A percentile compares a stretch with the other conserved stretches of the same genome.
Conservation (phyloP, 1,284 basidiomycete genomes). For the Naganishia sp. region DNA sequence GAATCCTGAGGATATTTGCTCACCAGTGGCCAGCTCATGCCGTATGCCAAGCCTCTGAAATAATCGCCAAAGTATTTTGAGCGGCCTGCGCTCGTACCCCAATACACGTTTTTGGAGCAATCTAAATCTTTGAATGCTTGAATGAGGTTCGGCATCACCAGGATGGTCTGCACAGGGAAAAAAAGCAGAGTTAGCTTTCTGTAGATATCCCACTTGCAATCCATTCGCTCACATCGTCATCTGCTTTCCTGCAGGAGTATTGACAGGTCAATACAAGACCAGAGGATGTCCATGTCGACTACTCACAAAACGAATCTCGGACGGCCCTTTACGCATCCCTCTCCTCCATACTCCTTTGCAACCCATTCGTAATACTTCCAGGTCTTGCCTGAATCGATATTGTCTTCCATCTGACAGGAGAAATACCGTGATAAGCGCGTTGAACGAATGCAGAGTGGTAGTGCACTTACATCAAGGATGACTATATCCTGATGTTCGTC, state of each 20-base stretch:
- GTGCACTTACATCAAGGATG: conserved; percentile 46
- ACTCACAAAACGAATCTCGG: conserved; percentile 54
- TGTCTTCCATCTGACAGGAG: conserved; percentile 47
- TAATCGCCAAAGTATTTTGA: conserved; percentile 51
- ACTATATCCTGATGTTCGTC: conserved; percentile 51
- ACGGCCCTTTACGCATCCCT: conserved; percentile 48
- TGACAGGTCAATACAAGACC: neutral
- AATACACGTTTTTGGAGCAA: conserved; percentile 54
- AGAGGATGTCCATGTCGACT: neutral
- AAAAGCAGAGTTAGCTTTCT: neutral
- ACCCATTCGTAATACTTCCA: conserved; percentile 55
- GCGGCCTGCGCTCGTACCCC: conserved; percentile 53
- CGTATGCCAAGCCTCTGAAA: conserved; percentile 55
- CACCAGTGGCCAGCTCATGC: conserved; percentile 55
- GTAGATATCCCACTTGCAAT: neutral
- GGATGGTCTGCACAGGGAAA: conserved; percentile 46
- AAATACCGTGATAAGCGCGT: neutral
- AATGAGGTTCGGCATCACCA: conserved; percentile 55
- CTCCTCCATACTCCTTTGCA: conserved; percentile 46
- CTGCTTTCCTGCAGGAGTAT: conserved; percentile 47
- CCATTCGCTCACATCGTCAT: conserved; percentile 50
- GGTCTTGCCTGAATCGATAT: conserved; percentile 55
- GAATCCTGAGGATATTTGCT: conserved; percentile 26
- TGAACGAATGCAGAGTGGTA: neutral
- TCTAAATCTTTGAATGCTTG: conserved; percentile 50